These are phyloP conservation scores for Chaetomium sp. DNA, from an alignment of 2,329 filamentous ascomycete species.

Conservation along the genomic window DNA sequence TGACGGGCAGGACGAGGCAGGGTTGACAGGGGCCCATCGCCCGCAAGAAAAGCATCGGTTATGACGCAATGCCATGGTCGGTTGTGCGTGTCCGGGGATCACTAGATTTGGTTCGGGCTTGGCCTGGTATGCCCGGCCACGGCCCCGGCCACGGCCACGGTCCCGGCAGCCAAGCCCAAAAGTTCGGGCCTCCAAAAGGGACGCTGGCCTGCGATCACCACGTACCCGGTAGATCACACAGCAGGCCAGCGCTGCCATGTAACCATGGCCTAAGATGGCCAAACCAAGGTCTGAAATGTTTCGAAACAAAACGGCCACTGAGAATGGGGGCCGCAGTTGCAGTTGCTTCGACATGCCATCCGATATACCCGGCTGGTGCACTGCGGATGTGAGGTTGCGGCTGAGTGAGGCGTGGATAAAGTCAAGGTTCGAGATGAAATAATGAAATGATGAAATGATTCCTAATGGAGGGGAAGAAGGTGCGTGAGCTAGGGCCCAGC, in stretches of 20 bases:
- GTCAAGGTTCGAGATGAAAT: background rate
- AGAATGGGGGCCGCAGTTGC: conserved; percentile 10
- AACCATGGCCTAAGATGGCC: conserved; percentile 22
- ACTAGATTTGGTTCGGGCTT: background rate
- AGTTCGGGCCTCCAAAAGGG: conserved; percentile 15
- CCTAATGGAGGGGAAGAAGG: background rate
- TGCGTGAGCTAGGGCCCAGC: background rate
- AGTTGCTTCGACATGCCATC: conserved; percentile 11
- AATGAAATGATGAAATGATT: background rate
- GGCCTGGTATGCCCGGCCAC: background rate
- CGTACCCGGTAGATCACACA: conserved; percentile 16
- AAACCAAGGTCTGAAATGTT: conserved; percentile 28
- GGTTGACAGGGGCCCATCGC: background rate
- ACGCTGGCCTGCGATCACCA: background rate
- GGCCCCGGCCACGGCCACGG: background rate
- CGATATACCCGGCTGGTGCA: background rate
- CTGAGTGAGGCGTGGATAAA: conserved; percentile 2
- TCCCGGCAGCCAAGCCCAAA: conserved; percentile 13
- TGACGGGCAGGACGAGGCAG: background rate
- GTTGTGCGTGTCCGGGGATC: background rate
- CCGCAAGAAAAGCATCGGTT: background rate
- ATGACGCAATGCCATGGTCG: background rate
- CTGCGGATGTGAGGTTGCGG: conserved; percentile 10
- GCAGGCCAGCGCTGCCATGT: conserved; percentile 17
- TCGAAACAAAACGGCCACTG: conserved; percentile 28